These are phyloP conservation scores for Dispira parvispora DNA, from an alignment of 192 early-diverging fungal species.

Conservation along the genomic window DNA sequence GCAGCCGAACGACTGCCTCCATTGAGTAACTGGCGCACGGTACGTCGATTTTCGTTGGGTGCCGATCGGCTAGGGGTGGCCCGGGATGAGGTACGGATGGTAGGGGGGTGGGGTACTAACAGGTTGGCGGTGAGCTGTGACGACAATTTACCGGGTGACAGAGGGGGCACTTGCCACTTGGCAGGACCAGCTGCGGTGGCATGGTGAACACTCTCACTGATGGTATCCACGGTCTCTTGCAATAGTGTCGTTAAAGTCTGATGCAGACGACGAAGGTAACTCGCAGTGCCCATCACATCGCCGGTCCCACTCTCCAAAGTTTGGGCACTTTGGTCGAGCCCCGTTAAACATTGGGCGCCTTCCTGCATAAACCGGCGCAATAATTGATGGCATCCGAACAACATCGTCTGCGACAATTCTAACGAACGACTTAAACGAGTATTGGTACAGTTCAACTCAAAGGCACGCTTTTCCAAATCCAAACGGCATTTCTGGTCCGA, in stretches of 20 bases:
- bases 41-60: not conserved
- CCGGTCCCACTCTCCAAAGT: not conserved
- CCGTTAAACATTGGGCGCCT: not conserved
- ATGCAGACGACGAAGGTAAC: not conserved
- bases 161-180: conserved; percentile 11
- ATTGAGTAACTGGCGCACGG: not conserved
- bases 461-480: conserved; percentile 23
- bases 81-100: not conserved
- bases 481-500: conserved; percentile 29
- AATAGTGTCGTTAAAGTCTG: not conserved
- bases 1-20: not conserved
- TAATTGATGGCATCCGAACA: not conserved
- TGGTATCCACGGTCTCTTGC: not conserved
- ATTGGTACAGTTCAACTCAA: conserved; percentile 16
- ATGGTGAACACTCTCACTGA: not conserved
- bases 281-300: not conserved
- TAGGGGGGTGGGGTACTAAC: conserved; percentile 6
- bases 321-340: not conserved
- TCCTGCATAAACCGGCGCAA: not conserved
- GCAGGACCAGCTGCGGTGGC: conserved; percentile 9
- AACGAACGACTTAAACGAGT: conserved; percentile 7
- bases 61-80: not conserved
- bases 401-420: not conserved
- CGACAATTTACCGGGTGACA: not conserved
- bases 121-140: not conserved